Evolutionary conservation across 2,329 filamentous ascomycete species (phyloP).

Genomic region (Diaporthe batatas): DNA sequence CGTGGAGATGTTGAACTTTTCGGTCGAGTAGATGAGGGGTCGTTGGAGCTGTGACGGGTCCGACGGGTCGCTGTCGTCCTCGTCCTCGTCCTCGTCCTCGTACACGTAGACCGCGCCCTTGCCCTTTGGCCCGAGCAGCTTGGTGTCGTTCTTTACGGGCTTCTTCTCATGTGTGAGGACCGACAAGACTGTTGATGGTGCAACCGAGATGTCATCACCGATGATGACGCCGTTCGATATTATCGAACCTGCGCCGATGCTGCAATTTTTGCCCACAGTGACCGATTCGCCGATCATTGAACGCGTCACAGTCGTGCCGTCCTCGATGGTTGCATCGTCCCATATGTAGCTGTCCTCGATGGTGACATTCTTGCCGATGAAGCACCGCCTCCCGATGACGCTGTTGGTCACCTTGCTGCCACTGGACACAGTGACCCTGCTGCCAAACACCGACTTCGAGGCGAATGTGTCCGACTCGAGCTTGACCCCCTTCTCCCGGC

Average conservation of each 20-base stretch:
- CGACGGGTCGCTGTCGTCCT: conserved; percentile 58
- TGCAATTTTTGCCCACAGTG: conserved; percentile 78
- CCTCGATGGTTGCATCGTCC: conserved; percentile 84
- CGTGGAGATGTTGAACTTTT: conserved; percentile 64
- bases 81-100: conserved; percentile 60
- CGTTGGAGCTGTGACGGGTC: conserved; percentile 67
- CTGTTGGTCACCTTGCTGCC: conserved; percentile 79
- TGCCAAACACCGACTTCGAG: conserved; percentile 80
- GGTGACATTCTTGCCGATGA: conserved; percentile 85
- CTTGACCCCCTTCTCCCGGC: conserved; percentile 83
- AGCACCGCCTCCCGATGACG: conserved; percentile 86
- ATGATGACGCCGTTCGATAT: conserved; percentile 84
- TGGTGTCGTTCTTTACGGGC: conserved; percentile 56
- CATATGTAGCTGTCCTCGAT: conserved; percentile 88
- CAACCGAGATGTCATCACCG: conserved; percentile 68
- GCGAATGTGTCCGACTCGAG: conserved; percentile 80
- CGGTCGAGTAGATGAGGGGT: conserved; percentile 67
- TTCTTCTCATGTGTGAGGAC: conserved; percentile 55
- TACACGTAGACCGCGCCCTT: conserved; percentile 64
- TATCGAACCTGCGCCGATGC: conserved; percentile 78
- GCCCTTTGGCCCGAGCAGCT: conserved; percentile 63
- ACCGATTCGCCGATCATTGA: conserved; percentile 83
- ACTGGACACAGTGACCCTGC: conserved; percentile 80
- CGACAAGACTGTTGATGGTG: conserved; percentile 53
- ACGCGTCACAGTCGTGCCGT: conserved; percentile 77